Evolutionary conservation across 2,329 filamentous ascomycete genomes (phyloP).

Genomic region (Pseudogymnoascus sp.): DNA sequence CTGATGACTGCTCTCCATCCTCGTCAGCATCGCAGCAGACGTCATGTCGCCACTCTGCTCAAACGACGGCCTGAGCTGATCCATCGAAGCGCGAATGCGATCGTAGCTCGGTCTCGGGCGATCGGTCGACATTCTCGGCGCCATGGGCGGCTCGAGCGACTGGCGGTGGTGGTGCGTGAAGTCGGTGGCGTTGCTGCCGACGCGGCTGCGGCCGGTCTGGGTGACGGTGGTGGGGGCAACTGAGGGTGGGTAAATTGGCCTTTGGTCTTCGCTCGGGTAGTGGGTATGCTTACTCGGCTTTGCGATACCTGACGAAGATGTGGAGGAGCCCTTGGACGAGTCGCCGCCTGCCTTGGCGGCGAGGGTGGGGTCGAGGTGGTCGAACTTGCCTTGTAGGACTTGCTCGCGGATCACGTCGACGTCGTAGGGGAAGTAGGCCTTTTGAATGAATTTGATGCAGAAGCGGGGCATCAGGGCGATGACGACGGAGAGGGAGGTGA

Average conservation of each 20-base stretch:
- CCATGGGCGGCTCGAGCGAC: slow-evolving; percentile 46
- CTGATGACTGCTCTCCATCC: slow-evolving; percentile 65
- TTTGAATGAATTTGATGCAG: slow-evolving; percentile 77
- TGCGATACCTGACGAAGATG: slow-evolving; percentile 51
- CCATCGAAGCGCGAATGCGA: slow-evolving; percentile 77
- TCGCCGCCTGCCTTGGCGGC: slow-evolving; percentile 11
- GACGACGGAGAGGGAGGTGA: slow-evolving; percentile 68
- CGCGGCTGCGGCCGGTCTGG: slow-evolving; percentile 74
- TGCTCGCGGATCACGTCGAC: slow-evolving; percentile 95
- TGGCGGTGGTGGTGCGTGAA: slow-evolving; percentile 60
- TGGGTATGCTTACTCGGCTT: slow-evolving; percentile 43
- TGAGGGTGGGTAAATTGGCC: slow-evolving; percentile 93
- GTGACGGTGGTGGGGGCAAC: slow-evolving; percentile 69
- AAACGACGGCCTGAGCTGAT: slow-evolving; percentile 75
- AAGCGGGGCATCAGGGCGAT: slow-evolving; percentile 85
- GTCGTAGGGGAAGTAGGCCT: slow-evolving; percentile 87
- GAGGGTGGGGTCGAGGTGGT: slow-evolving; percentile 47
- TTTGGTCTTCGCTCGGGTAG: slow-evolving; percentile 69
- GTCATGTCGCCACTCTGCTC: slow-evolving; percentile 88
- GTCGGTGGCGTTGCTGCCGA: slow-evolving; percentile 89
- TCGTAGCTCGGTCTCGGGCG: slow-evolving; percentile 79
- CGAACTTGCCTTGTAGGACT: slow-evolving; percentile 73
- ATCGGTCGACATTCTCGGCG: slow-evolving; percentile 51
- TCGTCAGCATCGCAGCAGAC: slow-evolving; percentile 73
- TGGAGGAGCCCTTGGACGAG: slow-evolving; percentile 42